These are phyloP conservation scores for Ustilago sp. DNA, from an alignment of 1,284 basidiomycete species.

Conservation along the genomic window DNA sequence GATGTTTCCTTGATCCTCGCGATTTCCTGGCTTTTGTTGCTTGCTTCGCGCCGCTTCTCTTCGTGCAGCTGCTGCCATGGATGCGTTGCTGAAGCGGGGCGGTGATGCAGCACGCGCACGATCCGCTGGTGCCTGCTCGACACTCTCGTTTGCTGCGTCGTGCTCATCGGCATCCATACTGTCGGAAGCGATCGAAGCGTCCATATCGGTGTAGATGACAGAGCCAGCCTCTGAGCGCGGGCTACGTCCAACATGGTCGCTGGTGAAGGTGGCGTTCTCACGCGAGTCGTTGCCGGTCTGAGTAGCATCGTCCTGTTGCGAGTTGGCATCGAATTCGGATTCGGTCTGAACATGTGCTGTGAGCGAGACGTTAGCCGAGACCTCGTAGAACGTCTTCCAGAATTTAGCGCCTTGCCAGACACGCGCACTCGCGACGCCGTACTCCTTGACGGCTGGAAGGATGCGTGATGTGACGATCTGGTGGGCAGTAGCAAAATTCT, in stretches of 20 bases:
- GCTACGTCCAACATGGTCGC: constrained; percentile 33
- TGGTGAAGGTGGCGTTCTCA: constrained; percentile 32
- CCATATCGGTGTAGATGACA: constrained; percentile 37
- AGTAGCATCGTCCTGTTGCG: constrained; percentile 38
- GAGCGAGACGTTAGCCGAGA: constrained; percentile 85
- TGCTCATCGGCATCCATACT: constrained; percentile 9
- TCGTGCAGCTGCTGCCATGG: constrained; percentile 76
- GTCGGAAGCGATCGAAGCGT: constrained; percentile 30
- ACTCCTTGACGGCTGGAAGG: constrained; percentile 87
- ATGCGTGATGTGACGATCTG: constrained; percentile 84
- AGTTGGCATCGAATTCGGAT: constrained; percentile 44
- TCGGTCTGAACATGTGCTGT: constrained; percentile 45
- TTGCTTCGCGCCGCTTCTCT: constrained; percentile 70
- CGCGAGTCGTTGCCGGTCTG: constrained; percentile 40
- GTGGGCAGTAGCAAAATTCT: constrained; percentile 90
- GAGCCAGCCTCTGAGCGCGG: constrained; percentile 40
- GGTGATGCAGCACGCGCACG: constrained; percentile 76
- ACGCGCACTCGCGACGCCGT: constrained; percentile 85
- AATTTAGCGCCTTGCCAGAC: constrained; percentile 91
- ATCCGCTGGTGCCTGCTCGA: constrained; percentile 62
- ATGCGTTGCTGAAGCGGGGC: constrained; percentile 64
- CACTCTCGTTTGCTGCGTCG: constrained; percentile 40
- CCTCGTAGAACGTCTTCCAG: constrained; percentile 95
- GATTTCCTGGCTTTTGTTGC: constrained; percentile 30
- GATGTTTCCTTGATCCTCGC: constrained; percentile 41